Base-by-base conservation (phyloP, 148 eudicot species). In the Cornus kousa region DNA sequence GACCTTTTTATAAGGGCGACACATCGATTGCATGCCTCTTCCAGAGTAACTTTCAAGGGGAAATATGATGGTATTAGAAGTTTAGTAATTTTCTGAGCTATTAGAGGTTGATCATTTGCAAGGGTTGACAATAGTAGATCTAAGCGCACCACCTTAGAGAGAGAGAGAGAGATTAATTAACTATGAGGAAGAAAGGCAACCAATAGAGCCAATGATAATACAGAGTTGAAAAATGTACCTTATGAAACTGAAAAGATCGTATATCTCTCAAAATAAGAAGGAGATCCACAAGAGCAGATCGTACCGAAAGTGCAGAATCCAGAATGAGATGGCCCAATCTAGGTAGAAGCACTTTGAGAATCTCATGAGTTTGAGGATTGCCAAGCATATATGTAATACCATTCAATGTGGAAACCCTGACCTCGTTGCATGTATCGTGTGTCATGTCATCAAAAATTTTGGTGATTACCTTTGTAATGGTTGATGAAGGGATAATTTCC, bases 31-130 rank as follows among this genome's bases (percentile, higher is more conserved):
- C 97, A 96, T 80, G 98, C 98, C 89, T 94, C 99, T 79, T 85
- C 95, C 31, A 77, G 69, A 65, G 78, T 76, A 37, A 91, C 84
- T 79, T 82, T 92, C 35, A 88, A 78, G 50, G 99, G 99, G 77
- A 96, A 96, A 74, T 96, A 94, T 22, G 99, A 92, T 80, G 99
- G 98, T 62, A 96, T 75, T 46, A 96, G 94, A 74, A 96, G 91
- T 67, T 82, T 91, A 23, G 95, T 91, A 83, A 96, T 92, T 87
- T 86, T 96, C 73, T 83, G 87, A 74, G 92, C 95, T 85, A 96
- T 87, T 17, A 70, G 74, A 35, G 98, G 86, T 82, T 91, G 94
- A 90, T 96, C 99, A 85, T 86, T 87, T 82, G 93, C 94, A 75
- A 96, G 98, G 14, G 85, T 81, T 24, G 83, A 78, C 75, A 96